Evolutionary conservation across 139 green algal genomes (phyloP), one percentile per base, ranked within the genome.

Genomic region (Mychonastes homosphaera): DNA sequence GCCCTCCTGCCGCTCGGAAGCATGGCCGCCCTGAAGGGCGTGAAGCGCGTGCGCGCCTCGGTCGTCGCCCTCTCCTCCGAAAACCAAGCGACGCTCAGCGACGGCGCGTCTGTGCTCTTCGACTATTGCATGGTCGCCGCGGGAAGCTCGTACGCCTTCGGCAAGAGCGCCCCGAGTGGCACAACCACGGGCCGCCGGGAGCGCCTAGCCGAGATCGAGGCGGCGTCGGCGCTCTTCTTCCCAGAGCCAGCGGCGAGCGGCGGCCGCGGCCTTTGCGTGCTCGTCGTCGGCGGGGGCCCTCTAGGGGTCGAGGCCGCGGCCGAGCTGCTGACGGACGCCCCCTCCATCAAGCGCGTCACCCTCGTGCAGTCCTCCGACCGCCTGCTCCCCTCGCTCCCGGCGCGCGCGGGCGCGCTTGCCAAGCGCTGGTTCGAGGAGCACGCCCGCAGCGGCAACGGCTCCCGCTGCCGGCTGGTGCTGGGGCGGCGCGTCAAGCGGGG

Each of bases 261-360:
- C n/a, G n/a, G n/a, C n/a, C n/a, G n/a, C n/a, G n/a, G n/a, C n/a
- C n/a, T n/a, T n/a, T n/a, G 39, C 27, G 62, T 69, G 41, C 3
- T 63, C 43, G 34, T 69, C 15, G 62, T 63, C 24, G 62, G 62
- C 19, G 62, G 62, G 15, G 62, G 62, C 19, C 53, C 62, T 13
- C 41, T 62, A 34, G 62, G 62, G 3, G 62, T 69, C 12, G 62
- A 69, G 52, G 32, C 62, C 21, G 62, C 52, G 29, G 62, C 44
- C 2, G 62, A 69, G 52, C 19, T 69, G 16, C 28, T 63, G 13
- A 55, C 53, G 39, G 58, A 45, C 30, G 59, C 58, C 30, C 15
- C 41, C 6, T 49, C 49, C 32, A 36, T n/a, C 35, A 54, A 56
- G 32, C 19, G 30, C 8, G 52, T 63, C 3, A 57, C 43, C 2